A percentile compares a stretch with the other conserved stretches of the same genome.
Evolutionary conservation across 192 early-diverging fungal genomes (phyloP).

Genomic region (Anaeromyces robustus): DNA sequence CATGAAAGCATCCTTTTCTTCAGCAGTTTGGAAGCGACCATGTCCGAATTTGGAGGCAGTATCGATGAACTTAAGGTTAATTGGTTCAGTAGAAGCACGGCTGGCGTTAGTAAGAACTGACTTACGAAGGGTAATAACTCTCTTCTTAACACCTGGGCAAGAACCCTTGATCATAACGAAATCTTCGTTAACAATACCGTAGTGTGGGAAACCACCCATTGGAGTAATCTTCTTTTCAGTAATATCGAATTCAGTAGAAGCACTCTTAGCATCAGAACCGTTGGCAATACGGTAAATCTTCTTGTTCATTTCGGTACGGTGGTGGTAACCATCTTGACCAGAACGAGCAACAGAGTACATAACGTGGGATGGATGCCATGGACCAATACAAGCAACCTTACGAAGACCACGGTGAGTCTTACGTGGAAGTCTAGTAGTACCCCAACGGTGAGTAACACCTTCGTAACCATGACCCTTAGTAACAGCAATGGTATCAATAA

Average conservation of each 20-base stretch:
- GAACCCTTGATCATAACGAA: conserved; percentile 97
- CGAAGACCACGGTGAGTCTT: conserved; percentile 99
- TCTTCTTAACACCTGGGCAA: conserved; percentile 90
- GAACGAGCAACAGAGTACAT: conserved; percentile 99
- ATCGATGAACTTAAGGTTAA: conserved; percentile 97
- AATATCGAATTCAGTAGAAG: conserved; percentile 90
- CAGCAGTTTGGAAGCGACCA: conserved; percentile 97
- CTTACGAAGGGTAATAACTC: conserved; percentile 96
- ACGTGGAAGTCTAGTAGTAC: conserved; percentile 98
- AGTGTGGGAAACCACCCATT: conserved; percentile 98
- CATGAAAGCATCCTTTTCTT: conserved; percentile 77
- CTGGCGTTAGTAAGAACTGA: conserved; percentile 90
- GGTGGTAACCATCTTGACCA: conserved; percentile 99
- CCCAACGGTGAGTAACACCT: conserved; percentile 99
- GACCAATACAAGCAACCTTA: conserved; percentile 99
- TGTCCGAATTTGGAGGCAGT: conserved; percentile 93
- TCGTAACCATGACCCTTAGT: conserved; percentile 99
- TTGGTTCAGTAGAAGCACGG: conserved; percentile 89
- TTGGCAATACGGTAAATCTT: conserved; percentile 99
- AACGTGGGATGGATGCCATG: conserved; percentile 80
- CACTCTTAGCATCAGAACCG: conserved; percentile 54
- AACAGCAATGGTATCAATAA: conserved; percentile 95
- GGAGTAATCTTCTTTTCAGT: conserved; percentile 95
- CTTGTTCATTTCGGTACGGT: conserved; percentile 99
- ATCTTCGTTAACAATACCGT: conserved; percentile 96